Percentiles rank a stretch among this genome's conserved stretches.
Evolutionary conservation across 1,139 yeast species (phyloP).

Genomic region (Saccharomyces hybrid): DNA sequence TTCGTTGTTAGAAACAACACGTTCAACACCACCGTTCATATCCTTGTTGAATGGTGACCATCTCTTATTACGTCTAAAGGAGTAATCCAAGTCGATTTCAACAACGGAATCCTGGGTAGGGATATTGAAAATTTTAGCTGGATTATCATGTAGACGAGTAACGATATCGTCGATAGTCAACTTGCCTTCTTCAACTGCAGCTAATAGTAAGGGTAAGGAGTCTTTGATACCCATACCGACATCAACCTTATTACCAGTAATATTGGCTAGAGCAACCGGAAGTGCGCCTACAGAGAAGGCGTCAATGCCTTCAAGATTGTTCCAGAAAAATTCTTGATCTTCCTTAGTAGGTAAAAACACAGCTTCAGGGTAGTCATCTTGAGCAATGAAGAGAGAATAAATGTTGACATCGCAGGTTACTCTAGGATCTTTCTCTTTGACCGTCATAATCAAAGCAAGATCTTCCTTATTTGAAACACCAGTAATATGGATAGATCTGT

Average conservation of each 20-base stretch:
- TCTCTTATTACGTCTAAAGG: constrained; percentile 38
- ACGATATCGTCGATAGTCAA: constrained; percentile 69
- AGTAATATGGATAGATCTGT: constrained; percentile 80
- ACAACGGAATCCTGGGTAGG: constrained; percentile 71
- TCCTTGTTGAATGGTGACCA: constrained; percentile 50
- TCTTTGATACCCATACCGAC: constrained; percentile 77
- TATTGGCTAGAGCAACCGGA: constrained; percentile 66
- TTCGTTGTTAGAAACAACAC: constrained; percentile 72
- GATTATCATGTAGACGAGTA: constrained; percentile 70
- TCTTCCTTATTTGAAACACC: constrained; percentile 79
- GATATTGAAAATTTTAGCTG: constrained; percentile 72
- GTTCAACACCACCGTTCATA: constrained; percentile 74
- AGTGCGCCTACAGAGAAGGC: constrained; percentile 80
- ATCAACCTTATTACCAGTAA: constrained; percentile 49
- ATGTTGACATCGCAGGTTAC: constrained; percentile 91
- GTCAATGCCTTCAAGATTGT: constrained; percentile 61
- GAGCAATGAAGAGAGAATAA: constrained; percentile 68
- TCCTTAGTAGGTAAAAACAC: constrained; percentile 67
- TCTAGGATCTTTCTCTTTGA: constrained; percentile 70
- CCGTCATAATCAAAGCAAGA: constrained; percentile 73
- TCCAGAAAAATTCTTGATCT: constrained; percentile 83
- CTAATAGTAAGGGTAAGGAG: constrained; percentile 70
- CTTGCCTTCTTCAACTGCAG: constrained; percentile 70
- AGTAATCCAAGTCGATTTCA: constrained; percentile 71
- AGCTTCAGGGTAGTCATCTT: constrained; percentile 64